Conservation (phyloP, 1,284 basidiomycete species). For the Apiotrichum brassicae region DNA sequence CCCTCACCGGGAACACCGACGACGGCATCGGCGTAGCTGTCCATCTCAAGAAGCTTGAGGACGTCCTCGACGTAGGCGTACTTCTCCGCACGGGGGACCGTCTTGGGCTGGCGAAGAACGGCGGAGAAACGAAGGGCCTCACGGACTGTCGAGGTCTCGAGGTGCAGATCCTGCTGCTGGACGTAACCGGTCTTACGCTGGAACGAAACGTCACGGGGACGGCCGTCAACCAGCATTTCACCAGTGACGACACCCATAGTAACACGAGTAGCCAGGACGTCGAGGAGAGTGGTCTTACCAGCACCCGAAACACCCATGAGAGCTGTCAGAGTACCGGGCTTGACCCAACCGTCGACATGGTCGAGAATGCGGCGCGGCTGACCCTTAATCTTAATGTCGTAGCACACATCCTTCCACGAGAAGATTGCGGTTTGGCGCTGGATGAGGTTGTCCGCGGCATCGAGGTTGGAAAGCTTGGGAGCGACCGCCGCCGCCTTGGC, state of each 20-base stretch:
- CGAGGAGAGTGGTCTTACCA: slow-evolving; percentile 71
- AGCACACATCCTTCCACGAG: slow-evolving; percentile 50
- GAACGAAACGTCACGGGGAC: slow-evolving; percentile 64
- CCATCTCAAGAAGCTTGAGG: slow-evolving; percentile 23
- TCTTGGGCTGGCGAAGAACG: slow-evolving; percentile 65
- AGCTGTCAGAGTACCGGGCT: slow-evolving; percentile 70
- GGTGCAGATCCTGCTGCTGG: slow-evolving; percentile 73
- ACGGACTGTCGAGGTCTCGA: slow-evolving; percentile 64
- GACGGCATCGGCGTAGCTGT: slow-evolving; percentile 21
- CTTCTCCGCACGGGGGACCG: slow-evolving; percentile 49
- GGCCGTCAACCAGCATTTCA: slow-evolving; percentile 70
- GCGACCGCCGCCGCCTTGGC: slow-evolving; percentile 20
- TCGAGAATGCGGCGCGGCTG: slow-evolving; percentile 62
- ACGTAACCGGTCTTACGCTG: slow-evolving; percentile 57
- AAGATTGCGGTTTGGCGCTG: slow-evolving; percentile 47
- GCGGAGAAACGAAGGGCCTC: slow-evolving; percentile 81
- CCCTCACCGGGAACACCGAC: slow-evolving; percentile 48
- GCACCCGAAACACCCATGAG: slow-evolving; percentile 63
- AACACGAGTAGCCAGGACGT: slow-evolving; percentile 74
- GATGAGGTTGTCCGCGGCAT: slow-evolving; percentile 34
- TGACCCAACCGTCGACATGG: slow-evolving; percentile 75
- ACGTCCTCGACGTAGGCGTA: slow-evolving; percentile 50
- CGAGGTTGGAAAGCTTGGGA: slow-evolving; percentile 4
- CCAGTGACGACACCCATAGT: slow-evolving; percentile 73
- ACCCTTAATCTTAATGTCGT: slow-evolving; percentile 57